Evolutionary conservation across 140 eudicot genomes (phyloP).

Genomic region (Oenanthe javanica): DNA sequence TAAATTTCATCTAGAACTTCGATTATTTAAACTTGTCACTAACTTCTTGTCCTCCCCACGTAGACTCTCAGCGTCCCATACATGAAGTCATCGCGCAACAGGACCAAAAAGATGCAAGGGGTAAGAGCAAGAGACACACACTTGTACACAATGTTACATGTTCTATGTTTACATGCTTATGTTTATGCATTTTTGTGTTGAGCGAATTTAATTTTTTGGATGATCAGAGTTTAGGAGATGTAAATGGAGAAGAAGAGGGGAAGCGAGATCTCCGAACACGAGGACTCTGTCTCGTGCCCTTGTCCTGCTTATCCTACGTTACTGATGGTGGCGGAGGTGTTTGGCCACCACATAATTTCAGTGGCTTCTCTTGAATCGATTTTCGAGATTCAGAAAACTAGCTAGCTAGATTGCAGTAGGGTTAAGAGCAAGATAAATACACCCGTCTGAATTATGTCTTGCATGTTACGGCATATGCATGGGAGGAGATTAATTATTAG

Average conservation of each 20-base stretch:
- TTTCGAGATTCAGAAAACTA: slow-evolving; percentile 9
- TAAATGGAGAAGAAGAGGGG: slow-evolving; percentile 34
- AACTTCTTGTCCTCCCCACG: slow-evolving; percentile 1
- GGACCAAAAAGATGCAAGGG: slow-evolving; percentile 43
- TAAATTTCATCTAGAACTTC: not conserved
- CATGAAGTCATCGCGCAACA: slow-evolving; percentile 73
- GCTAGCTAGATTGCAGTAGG: slow-evolving; percentile 8
- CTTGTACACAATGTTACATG: no score
- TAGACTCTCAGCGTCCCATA: slow-evolving; percentile 95
- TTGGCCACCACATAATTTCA: slow-evolving; percentile 60
- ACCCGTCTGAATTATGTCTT: slow-evolving; percentile 6
- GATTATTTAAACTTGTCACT: not conserved
- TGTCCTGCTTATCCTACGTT: slow-evolving; percentile 73
- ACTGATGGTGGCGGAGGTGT: slow-evolving; percentile 65
- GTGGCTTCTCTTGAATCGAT: slow-evolving; percentile 10
- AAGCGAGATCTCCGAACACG: slow-evolving; percentile 60
- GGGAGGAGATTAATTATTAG: not conserved
- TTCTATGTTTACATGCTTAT: not conserved
- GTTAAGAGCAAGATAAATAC: slow-evolving; percentile 1
- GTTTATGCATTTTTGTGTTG: not conserved
- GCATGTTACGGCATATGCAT: slow-evolving; percentile 11
- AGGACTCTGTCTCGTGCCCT: slow-evolving; percentile 85
- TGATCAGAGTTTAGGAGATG: slow-evolving; percentile 27
- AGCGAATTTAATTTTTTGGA: not conserved
- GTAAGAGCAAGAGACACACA: slow-evolving; percentile 30